These are phyloP conservation scores for Cladophialophora chaetospira DNA, from an alignment of 2,329 filamentous ascomycete species.

Conservation along the genomic window DNA sequence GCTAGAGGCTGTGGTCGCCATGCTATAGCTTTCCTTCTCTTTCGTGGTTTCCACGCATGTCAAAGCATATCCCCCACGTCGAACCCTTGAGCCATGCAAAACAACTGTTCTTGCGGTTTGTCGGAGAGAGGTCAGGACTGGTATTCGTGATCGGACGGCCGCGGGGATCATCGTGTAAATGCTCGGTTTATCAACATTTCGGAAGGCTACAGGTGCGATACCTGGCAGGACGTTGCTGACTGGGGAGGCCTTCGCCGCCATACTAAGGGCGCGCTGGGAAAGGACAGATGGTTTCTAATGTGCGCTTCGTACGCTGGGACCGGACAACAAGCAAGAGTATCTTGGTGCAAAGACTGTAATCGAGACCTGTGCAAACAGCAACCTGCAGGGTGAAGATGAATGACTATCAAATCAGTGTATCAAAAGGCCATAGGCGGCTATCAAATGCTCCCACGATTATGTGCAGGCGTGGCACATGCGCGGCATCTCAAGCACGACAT, in stretches of 20 bases:
- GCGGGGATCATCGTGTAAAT: conserved; percentile 30
- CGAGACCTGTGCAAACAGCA: background rate
- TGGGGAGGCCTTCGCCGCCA: no score
- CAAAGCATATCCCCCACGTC: conserved; percentile 14
- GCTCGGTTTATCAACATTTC: conserved; percentile 11
- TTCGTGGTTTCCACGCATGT: conserved; percentile 16
- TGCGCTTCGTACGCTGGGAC: no score
- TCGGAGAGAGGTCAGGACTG: conserved; percentile 23
- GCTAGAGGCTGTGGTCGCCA: conserved; percentile 19
- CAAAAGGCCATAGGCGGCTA: background rate
- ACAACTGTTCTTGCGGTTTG: conserved; percentile 21
- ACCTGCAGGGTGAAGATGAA: background rate
- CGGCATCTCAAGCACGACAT: conserved; percentile 15
- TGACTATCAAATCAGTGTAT: background rate
- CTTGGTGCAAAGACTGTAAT: no score
- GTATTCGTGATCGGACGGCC: conserved; percentile 26
- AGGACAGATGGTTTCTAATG: no score
- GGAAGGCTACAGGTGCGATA: background rate
- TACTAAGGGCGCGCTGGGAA: no score
- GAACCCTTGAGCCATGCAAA: conserved; percentile 5
- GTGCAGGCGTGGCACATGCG: conserved; percentile 18
- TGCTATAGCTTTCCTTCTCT: conserved; percentile 19
- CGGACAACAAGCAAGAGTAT: no score
- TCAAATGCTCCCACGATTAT: background rate
- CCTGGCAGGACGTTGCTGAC: no score